Evolutionary conservation across 805 yeast genomes (phyloP).

Genomic region (Wickerhamiella hasegawae): DNA sequence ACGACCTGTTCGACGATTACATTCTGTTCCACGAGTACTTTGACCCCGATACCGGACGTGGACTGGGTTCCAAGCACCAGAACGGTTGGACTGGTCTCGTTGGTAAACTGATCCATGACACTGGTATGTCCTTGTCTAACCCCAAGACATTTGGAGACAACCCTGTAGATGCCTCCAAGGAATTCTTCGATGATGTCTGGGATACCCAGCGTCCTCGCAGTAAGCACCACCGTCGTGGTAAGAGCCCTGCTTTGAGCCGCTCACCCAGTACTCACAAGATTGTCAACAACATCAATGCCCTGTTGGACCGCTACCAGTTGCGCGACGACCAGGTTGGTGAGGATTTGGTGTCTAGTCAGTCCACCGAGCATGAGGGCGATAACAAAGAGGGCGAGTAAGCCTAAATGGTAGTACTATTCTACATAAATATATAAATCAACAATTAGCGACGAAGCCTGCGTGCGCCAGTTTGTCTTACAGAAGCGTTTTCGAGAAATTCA

Average conservation of each 20-base stretch:
- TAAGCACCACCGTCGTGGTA: slow-evolving; percentile 11
- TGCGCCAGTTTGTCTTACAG: too few species aligned
- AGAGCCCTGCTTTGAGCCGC: too few species aligned
- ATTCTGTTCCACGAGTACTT: slow-evolving; percentile 76
- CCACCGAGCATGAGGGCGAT: background rate
- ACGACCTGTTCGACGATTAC: slow-evolving; percentile 56
- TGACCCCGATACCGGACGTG: slow-evolving; percentile 90
- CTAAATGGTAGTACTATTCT: too few species aligned
- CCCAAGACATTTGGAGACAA: slow-evolving; percentile 18
- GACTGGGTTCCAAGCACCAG: slow-evolving; percentile 86
- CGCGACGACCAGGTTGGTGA: slow-evolving; percentile 12
- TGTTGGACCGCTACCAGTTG: slow-evolving; percentile 11
- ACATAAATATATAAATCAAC: too few species aligned
- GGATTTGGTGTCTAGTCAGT: slow-evolving; percentile 5
- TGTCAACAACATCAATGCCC: slow-evolving; percentile 12
- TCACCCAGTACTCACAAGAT: slow-evolving; percentile 11
- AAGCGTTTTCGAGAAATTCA: too few species aligned
- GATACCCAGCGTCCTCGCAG: slow-evolving; percentile 8
- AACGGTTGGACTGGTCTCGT: slow-evolving; percentile 94
- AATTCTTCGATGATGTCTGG: slow-evolving; percentile 22
- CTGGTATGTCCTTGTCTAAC: slow-evolving; percentile 48
- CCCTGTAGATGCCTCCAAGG: slow-evolving; percentile 21
- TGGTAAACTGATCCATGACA: slow-evolving; percentile 77
- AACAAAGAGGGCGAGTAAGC: background rate
- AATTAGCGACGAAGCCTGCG: too few species aligned